phyloP scores from a whole-genome alignment of 208 protist species.

The Leptomonas pyrrhocoris region DNA sequence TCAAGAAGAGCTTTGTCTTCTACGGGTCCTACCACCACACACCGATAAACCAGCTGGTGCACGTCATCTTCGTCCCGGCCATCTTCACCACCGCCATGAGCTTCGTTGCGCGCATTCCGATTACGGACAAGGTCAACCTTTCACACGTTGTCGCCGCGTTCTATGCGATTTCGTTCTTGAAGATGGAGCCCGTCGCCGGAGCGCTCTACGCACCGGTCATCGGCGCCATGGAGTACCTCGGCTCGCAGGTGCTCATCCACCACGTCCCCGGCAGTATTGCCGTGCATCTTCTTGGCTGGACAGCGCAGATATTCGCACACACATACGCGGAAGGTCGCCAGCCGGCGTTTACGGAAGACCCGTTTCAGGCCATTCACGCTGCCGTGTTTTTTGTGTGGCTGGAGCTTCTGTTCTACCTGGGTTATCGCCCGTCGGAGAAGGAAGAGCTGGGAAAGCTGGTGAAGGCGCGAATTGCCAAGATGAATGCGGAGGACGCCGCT shows the following conservation, averaged over 20 bases:
- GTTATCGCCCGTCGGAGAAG: slow-evolving; percentile 62
- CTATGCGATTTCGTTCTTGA: slow-evolving; percentile 63
- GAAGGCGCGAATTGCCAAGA: slow-evolving; percentile 29
- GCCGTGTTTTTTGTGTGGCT: slow-evolving; percentile 78
- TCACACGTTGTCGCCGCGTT: slow-evolving; percentile 48
- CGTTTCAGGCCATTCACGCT: slow-evolving; percentile 69
- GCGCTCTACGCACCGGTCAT: slow-evolving; percentile 57
- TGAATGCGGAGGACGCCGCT: slow-evolving; percentile 29
- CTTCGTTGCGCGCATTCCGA: slow-evolving; percentile 41
- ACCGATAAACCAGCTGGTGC: slow-evolving; percentile 68
- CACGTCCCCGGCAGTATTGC: slow-evolving; percentile 36
- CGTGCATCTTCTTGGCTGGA: slow-evolving; percentile 55
- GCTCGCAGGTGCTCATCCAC: slow-evolving; percentile 22
- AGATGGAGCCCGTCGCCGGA: slow-evolving; percentile 64
- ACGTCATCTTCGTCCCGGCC: slow-evolving; percentile 74
- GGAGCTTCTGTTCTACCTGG: slow-evolving; percentile 76
- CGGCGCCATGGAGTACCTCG: slow-evolving; percentile 45
- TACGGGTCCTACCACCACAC: slow-evolving; percentile 76
- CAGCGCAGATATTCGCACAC: slow-evolving; percentile 72
- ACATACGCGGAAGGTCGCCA: slow-evolving; percentile 46
- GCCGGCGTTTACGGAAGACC: slow-evolving; percentile 80
- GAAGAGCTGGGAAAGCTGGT: slow-evolving; percentile 52
- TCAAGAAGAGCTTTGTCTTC: slow-evolving; percentile 73
- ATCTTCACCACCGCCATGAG: slow-evolving; percentile 74
- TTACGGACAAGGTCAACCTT: slow-evolving; percentile 44